phyloP scores from a whole-genome alignment of 495 filamentous ascomycete genomes.

The Penicillium odoratum region DNA sequence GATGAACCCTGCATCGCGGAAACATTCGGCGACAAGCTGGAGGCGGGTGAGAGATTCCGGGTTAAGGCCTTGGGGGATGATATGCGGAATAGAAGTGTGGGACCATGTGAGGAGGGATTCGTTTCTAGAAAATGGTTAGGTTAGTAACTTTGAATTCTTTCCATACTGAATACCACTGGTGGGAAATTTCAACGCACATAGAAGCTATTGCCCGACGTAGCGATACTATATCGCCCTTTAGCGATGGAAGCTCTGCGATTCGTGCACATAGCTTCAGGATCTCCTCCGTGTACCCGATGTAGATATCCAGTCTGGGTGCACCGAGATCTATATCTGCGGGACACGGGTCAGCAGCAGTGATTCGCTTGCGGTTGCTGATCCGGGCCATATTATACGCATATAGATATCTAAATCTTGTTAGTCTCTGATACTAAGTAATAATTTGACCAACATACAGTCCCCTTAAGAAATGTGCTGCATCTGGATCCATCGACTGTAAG shows the following conservation, averaged over 20 bases:
- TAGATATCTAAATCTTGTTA: conserved; percentile 29
- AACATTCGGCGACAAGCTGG: conserved; percentile 46
- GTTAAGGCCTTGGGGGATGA: conserved; percentile 36
- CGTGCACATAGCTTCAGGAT: conserved; percentile 41
- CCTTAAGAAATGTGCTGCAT: conserved; percentile 38
- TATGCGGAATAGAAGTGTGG: conserved; percentile 29
- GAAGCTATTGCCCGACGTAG: conserved; percentile 31
- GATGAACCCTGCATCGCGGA: conserved; percentile 44
- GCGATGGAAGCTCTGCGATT: conserved; percentile 37
- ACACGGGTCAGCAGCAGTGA: conserved; percentile 15
- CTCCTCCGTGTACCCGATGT: conserved; percentile 47
- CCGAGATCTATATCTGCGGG: conserved; percentile 27
- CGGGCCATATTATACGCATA: conserved; percentile 44
- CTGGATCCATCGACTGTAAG: conserved; percentile 32
- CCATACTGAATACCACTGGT: neutral
- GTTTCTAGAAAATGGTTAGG: conserved; percentile 28
- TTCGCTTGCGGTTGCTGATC: conserved; percentile 37
- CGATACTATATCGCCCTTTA: conserved; percentile 27
- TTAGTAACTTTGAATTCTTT: neutral
- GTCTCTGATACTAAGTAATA: neutral
- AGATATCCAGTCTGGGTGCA: conserved; percentile 41
- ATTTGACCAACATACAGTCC: conserved; percentile 34
- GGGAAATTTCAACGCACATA: conserved; percentile 25
- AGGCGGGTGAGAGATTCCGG: conserved; percentile 35
- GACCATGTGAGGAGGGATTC: conserved; percentile 40